Base-by-base conservation (phyloP, 1,284 basidiomycete genomes). In the Trichosporon sp. region DNA sequence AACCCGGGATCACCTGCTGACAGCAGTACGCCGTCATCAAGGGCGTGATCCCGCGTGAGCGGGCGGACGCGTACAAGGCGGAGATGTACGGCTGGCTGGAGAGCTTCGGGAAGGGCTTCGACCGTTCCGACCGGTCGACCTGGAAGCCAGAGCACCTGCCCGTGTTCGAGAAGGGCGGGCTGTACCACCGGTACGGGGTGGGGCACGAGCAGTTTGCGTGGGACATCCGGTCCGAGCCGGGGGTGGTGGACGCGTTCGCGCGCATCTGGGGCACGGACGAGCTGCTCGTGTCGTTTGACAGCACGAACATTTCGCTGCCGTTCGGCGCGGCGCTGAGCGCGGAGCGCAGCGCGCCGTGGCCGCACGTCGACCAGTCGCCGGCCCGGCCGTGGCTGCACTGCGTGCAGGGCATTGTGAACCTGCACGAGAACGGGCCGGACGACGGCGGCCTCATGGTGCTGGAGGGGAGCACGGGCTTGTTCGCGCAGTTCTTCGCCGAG, bases 401-500 rank as follows among this genome's bases (percentile, higher is more conserved):
- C 69, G 75, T 83, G 6, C 84, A 85, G 69, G 84, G 84, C 27
- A 82, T 84, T 67, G 76, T 80, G 62, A 84, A 85, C 70, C 75
- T 84, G 25, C 67, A 73, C 70, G 53, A 77, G 32, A 84, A 84
- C 72, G 84, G 84, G 3, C 79, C 80, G 0, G 68, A 80, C 44
- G 84, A 85, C 63, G 84, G 84, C 42, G 84, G 84, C 12, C 76
- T 85, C 13, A 80, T 83, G 76, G 79, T 85, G 51, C 78, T 84
- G 69, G 77, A 79, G 60, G 81, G 81, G 12, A 78, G 77, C 12
- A 74, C 77, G 34, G 67, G 74, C 8, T 72, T 84, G 2, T 79
- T 81, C 60, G 75, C 75, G 66, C 70, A 84, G 68, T 83, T 79
- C 74, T 82, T 83, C 66, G 76, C 9, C 78, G 74, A 75, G 18